phyloP scores from a whole-genome alignment of 306 rosid genomes.

The Quercus berberidifolia region DNA sequence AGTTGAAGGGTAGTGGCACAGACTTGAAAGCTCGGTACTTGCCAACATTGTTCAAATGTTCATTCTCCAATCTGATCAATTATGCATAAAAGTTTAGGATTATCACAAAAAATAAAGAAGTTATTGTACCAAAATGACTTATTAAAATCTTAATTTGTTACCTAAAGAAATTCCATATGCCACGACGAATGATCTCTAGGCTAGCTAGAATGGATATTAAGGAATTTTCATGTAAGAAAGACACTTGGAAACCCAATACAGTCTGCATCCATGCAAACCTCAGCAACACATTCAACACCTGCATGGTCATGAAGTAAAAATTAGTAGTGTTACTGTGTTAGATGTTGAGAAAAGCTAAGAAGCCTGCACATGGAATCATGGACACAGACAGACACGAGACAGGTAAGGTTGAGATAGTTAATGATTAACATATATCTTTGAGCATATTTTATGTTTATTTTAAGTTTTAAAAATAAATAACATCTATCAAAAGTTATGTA shows the following conservation, averaged over 20 bases:
- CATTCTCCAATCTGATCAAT: constrained; percentile 59
- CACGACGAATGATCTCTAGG: constrained; percentile 69
- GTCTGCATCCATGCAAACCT: no score
- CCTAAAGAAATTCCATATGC: constrained; percentile 78
- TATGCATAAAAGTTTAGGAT: not conserved
- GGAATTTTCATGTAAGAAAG: constrained; percentile 42
- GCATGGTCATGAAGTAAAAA: no score
- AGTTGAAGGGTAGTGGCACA: constrained; percentile 70
- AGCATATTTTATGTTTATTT: no score
- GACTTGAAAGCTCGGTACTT: constrained; percentile 77
- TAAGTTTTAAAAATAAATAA: no score
- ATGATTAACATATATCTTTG: no score
- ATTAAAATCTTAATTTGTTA: constrained; percentile 5
- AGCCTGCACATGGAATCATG: no score
- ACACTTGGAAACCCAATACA: constrained; percentile 35
- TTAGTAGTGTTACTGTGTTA: no score
- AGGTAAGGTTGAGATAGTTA: no score
- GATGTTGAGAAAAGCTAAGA: no score
- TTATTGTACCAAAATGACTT: not conserved
- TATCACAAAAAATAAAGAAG: not conserved
- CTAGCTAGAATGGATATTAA: constrained; percentile 38
- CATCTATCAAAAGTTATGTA: no score
- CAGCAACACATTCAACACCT: no score
- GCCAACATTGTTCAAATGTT: constrained; percentile 78
- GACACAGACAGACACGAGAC: no score